A percentile compares a stretch with the other conserved stretches of the same genome.
phyloP scores from a whole-genome alignment of 345 rosid species.

The Eucalyptus marginata region DNA sequence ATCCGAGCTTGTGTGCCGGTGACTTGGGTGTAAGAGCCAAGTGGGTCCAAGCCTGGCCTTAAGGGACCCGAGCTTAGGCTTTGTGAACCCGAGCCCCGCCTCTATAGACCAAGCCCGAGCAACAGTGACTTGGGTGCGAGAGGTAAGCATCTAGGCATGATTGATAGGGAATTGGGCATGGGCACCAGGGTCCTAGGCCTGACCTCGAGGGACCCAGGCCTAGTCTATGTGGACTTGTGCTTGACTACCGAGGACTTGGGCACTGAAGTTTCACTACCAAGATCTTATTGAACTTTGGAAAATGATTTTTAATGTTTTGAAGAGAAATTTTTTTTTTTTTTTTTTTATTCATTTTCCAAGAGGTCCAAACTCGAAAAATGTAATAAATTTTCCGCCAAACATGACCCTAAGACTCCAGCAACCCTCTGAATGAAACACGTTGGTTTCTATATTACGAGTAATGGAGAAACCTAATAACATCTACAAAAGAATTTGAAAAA shows the following conservation, averaged over 20 bases:
- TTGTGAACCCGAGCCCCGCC: background rate
- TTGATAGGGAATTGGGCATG: background rate
- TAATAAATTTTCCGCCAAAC: background rate
- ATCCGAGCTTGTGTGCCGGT: rapidly evolving
- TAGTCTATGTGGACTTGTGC: too few species aligned
- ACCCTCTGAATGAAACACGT: background rate
- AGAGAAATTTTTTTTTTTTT: background rate
- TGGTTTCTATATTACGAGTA: background rate
- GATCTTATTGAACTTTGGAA: background rate
- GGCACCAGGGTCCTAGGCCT: background rate
- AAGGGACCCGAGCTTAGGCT: background rate
- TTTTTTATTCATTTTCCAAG: background rate
- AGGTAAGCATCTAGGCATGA: background rate
- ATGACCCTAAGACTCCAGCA: background rate
- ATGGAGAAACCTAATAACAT: background rate
- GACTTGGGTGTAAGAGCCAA: background rate
- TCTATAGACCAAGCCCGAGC: background rate
- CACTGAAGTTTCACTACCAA: background rate
- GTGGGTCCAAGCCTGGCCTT: rapidly evolving
- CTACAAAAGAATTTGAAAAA: background rate
- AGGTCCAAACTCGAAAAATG: background rate
- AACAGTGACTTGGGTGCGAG: background rate
- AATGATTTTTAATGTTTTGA: background rate
- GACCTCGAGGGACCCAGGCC: background rate
- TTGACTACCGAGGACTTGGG: background rate